Base-by-base conservation (phyloP, 495 filamentous ascomycete genomes). In the Penicillium lividum region DNA sequence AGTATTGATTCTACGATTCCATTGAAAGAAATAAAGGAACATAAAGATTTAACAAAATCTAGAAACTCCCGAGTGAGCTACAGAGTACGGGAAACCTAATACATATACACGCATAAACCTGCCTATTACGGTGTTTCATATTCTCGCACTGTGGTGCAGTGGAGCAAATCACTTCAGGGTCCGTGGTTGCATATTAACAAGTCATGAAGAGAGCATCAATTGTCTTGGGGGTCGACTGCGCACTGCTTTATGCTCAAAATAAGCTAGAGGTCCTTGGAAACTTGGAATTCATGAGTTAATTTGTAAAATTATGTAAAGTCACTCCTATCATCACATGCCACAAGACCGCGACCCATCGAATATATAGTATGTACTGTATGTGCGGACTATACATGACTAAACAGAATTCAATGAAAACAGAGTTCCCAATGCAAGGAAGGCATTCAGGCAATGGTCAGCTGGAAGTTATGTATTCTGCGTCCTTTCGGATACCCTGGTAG, bases 271-370 rank as follows among this genome's bases (percentile, higher is more conserved):
- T 22, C 22, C 22, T 22, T 22, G 22, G 22, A 22, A 22, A 22
- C 2, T 22, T 22, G 22, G 22, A 2, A 22, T 22, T 2, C 22
- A 22, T 22, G 22, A 22, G 22, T 22, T 22, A 22, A 22, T 22
- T 22, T 22, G 22, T 22, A 22, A 22, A 22, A 22, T 22, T 22
- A 22, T 22, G 22, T 22, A 22, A 22, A 4, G 84, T 82, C 51
- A 79, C 65, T 10, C 86, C 75, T 61, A 88, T 84, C 59, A 82
- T 69, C n/a, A 72, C 52, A 1, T 85, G 85, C 70, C 88, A 89
- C 25, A 74, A 63, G 29, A 82, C 61, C 2, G 78, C 84, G 10
- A 86, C 56, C 3, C 72, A 38, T 8, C 77, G 47, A 54, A 71
- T 49, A 73, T 72, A 48, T 68, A 64, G 56, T n/a, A n/a, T n/a